Conservation (phyloP, 768 basidiomycete genomes). For the Kwoniella newhampshirensis region DNA sequence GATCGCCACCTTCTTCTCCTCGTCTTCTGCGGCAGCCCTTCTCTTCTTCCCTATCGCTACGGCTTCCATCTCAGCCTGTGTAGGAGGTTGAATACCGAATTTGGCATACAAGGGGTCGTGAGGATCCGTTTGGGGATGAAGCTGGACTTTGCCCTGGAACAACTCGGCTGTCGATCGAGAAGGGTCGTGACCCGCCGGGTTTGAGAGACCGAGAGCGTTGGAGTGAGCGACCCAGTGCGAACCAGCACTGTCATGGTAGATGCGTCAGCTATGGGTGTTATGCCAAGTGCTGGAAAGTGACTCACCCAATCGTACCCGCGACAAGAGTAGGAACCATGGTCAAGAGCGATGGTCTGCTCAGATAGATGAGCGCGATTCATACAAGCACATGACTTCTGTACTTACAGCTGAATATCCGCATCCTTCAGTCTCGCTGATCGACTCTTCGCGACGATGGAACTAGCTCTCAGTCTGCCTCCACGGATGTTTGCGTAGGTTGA, state of each 20-base stretch:
- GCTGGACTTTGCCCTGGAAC: constrained; percentile 65
- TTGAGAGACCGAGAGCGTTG: constrained; percentile 74
- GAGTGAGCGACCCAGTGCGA: constrained; percentile 38
- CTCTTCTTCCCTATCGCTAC: background rate
- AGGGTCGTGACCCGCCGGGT: constrained; percentile 70
- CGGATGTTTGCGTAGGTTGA: constrained; percentile 62
- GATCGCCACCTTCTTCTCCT: background rate
- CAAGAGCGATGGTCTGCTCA: constrained; percentile 64
- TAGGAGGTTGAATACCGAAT: constrained; percentile 21
- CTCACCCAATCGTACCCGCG: constrained; percentile 66
- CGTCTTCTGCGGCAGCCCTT: background rate
- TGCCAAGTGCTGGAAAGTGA: background rate
- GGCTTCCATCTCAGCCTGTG: background rate
- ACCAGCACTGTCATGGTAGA: constrained; percentile 52
- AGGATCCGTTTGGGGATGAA: constrained; percentile 78
- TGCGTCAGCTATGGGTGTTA: background rate
- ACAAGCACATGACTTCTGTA: background rate
- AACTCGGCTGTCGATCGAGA: constrained; percentile 39
- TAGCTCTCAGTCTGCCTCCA: constrained; percentile 82
- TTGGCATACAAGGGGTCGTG: constrained; percentile 59
- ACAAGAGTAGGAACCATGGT: constrained; percentile 75
- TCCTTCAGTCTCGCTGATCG: constrained; percentile 61
- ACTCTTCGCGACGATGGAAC: constrained; percentile 79
- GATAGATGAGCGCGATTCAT: constrained; percentile 29
- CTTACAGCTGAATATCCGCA: constrained; percentile 38